Percentiles rank a stretch among this genome's conserved stretches.
Conservation (phyloP, 148 eudicot genomes). For the Cornus florida region DNA sequence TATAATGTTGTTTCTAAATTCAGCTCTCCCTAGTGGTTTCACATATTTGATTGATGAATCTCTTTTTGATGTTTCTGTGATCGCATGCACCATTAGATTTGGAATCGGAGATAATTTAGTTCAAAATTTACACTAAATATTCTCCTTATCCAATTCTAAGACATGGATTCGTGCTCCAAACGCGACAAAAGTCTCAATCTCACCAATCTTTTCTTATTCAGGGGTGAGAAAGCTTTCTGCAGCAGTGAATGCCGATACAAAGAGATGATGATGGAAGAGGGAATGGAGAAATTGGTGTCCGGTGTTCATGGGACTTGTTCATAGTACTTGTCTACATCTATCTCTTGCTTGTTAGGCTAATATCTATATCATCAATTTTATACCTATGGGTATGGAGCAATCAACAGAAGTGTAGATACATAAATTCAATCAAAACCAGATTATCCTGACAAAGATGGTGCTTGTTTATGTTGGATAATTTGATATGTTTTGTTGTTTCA, state of each 20-base stretch:
- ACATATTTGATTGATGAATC: background rate
- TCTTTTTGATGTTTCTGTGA: too few relatives aligned
- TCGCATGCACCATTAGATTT: too few relatives aligned
- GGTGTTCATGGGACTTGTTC: conserved; percentile 11
- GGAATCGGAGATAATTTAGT: too few relatives aligned
- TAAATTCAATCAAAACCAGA: background rate
- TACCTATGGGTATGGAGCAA: background rate
- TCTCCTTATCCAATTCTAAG: too few relatives aligned
- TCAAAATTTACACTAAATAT: too few relatives aligned
- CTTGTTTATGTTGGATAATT: conserved; percentile 5
- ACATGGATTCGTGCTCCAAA: too few relatives aligned
- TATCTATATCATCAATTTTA: background rate
- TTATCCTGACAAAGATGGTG: background rate
- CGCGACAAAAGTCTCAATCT: background rate
- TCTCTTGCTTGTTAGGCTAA: background rate
- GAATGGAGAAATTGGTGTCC: conserved; percentile 11
- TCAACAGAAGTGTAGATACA: conserved; percentile 7
- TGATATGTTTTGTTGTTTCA: conserved; percentile 1
- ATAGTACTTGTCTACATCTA: conserved; percentile 5
- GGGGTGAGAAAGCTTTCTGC: conserved; percentile 72
- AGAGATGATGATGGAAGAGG: conserved; percentile 49
- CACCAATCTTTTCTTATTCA: conserved; percentile 16
- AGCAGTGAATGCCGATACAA: conserved; percentile 53
- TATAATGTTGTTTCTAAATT: too few relatives aligned
- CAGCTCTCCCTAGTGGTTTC: background rate